Percentiles rank a stretch among this genome's conserved stretches.
phyloP scores from a whole-genome alignment of 1,284 basidiomycete species.

The Irpex rosettiformis region DNA sequence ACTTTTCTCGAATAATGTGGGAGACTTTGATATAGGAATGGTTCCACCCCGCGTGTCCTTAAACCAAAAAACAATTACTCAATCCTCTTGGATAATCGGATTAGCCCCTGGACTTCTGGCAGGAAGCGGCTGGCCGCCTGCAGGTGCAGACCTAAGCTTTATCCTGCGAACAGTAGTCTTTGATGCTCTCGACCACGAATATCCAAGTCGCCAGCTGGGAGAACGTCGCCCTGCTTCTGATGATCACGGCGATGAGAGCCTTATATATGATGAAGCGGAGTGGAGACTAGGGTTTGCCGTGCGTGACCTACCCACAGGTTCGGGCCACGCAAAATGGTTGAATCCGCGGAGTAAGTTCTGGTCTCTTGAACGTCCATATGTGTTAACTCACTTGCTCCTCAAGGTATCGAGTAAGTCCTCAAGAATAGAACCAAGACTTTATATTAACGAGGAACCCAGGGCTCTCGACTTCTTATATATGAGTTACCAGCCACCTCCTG shows the following conservation, averaged over 20 bases:
- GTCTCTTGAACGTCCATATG: constrained; percentile 6
- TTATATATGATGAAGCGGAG: constrained; percentile 60
- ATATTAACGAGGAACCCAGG: constrained; percentile 32
- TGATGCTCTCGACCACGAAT: constrained; percentile 54
- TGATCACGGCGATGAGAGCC: constrained; percentile 18
- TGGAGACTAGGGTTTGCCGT: constrained; percentile 81
- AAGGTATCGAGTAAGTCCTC: constrained; percentile 12
- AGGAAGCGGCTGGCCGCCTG: constrained; percentile 78
- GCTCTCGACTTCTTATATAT: constrained; percentile 87
- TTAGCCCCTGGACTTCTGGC: constrained; percentile 69
- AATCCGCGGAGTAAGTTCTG: constrained; percentile 66
- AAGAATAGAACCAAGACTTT: neutral
- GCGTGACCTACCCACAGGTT: constrained; percentile 61
- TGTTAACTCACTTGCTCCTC: neutral
- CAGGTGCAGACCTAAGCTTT: constrained; percentile 79
- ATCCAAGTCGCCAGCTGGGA: constrained; percentile 11
- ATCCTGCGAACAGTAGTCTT: constrained; percentile 77
- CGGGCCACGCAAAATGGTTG: constrained; percentile 70
- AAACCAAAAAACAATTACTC: neutral
- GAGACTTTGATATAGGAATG: neutral
- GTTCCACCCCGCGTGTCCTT: neutral
- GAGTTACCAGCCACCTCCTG: constrained; percentile 77
- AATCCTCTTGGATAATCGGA: constrained; percentile 62
- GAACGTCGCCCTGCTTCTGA: constrained; percentile 12
- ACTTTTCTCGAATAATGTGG: constrained; percentile 58